A percentile compares a stretch with the other conserved stretches of the same genome.
Conservation (phyloP, 2,329 filamentous ascomycete species). For the Nigrospora osmanthi region DNA sequence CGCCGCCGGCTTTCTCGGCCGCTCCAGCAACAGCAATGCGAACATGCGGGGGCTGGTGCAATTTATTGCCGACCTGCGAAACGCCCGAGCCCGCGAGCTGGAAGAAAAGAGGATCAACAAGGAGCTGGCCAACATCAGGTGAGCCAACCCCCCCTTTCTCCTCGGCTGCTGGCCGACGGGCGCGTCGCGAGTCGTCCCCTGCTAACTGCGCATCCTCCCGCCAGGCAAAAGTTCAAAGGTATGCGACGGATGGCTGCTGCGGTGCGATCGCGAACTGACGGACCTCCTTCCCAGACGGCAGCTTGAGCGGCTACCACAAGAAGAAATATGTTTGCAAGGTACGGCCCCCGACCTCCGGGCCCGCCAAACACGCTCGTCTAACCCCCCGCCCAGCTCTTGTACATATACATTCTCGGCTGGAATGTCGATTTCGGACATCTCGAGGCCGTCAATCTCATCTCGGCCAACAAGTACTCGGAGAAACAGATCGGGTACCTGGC, state of each 20-base stretch:
- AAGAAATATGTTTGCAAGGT: slow-evolving; percentile 99
- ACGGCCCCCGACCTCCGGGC: slow-evolving; percentile 9
- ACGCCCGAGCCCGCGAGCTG: slow-evolving; percentile 87
- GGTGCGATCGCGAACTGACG: slow-evolving; percentile 2
- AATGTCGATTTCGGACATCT: slow-evolving; percentile 98
- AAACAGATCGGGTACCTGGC: slow-evolving; percentile 99
- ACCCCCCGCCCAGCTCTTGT: slow-evolving; percentile 59
- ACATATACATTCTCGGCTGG: slow-evolving; percentile 98
- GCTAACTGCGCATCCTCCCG: background rate
- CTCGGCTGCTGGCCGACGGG: slow-evolving; percentile 2
- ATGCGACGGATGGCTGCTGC: slow-evolving; percentile 14
- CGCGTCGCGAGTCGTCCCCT: too few relatives aligned
- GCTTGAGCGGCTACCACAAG: slow-evolving; percentile 92
- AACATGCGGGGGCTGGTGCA: slow-evolving; percentile 84
- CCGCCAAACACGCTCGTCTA: slow-evolving; percentile 10
- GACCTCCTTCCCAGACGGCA: slow-evolving; percentile 54
- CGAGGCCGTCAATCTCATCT: slow-evolving; percentile 96
- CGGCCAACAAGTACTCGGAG: slow-evolving; percentile 94
- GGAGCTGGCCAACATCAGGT: slow-evolving; percentile 94
- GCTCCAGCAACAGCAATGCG: slow-evolving; percentile 55
- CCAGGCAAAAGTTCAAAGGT: slow-evolving; percentile 88
- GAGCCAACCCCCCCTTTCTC: slow-evolving; percentile 19
- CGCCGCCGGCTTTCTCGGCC: slow-evolving; percentile 55
- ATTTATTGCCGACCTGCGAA: slow-evolving; percentile 94
- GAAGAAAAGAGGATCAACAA: slow-evolving; percentile 99